A percentile compares a stretch with the other conserved stretches of the same genome.
These are phyloP conservation scores for Lophiostoma macrostomum DNA, from an alignment of 495 filamentous ascomycete genomes.

Conservation along the genomic window DNA sequence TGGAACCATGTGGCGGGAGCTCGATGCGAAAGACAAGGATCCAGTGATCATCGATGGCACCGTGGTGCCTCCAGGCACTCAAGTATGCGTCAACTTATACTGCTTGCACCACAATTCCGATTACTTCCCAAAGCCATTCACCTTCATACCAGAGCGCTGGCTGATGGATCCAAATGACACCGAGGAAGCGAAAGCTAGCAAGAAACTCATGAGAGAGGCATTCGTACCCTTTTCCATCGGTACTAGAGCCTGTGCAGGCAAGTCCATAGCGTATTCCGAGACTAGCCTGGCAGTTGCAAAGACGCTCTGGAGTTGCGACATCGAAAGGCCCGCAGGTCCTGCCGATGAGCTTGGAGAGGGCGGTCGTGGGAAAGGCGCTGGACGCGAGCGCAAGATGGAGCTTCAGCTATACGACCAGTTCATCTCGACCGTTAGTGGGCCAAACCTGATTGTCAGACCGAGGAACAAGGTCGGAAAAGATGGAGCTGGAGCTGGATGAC, in stretches of 20 bases:
- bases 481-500: no score
- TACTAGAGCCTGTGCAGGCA: constrained; percentile 20
- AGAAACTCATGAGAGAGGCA: not conserved
- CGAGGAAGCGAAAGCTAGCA: not conserved
- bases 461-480: constrained; percentile 2
- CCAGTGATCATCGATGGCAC: constrained; percentile 31
- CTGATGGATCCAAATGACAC: constrained; percentile 29
- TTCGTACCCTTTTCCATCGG: constrained; percentile 26
- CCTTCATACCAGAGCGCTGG: constrained; percentile 56
- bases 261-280: constrained; percentile 30
- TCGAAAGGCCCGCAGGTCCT: not conserved
- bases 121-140: constrained; percentile 30
- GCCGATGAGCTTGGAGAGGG: not conserved
- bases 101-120: constrained; percentile 2
- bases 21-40: constrained; percentile 37
- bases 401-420: constrained; percentile 1
- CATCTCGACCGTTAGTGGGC: not conserved
- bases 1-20: not conserved
- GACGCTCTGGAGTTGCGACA: constrained; percentile 16
- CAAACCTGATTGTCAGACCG: not conserved
- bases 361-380: not conserved
- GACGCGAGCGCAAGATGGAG: not conserved
- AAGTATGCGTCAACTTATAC: constrained; percentile 4
- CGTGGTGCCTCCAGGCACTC: constrained; percentile 3
- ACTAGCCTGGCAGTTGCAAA: constrained; percentile 13